Evolutionary conservation across 345 rosid species (phyloP), one percentile per base, ranked within the genome.

Genomic region (Euphorbia lathyris): DNA sequence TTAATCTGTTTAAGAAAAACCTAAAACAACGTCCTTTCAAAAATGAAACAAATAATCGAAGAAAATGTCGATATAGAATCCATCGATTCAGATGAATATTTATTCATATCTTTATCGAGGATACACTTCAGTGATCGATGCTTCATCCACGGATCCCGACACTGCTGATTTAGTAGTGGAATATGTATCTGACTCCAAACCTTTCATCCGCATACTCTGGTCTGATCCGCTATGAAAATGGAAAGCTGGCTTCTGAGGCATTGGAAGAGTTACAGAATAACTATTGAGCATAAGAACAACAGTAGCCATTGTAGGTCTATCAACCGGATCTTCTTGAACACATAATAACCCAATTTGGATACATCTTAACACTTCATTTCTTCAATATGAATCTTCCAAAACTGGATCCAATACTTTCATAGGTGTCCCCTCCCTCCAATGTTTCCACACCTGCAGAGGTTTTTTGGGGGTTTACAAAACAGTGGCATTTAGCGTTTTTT

Each of bases 311-410:
- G 86, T 72, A 0, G 89, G 93, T 61, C 83, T 83, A n/a, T 43
- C 56, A 17, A 43, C 67, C 14, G 89, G 81, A 69, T 88, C 86
- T 80, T 83, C 84, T 66, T 89, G 90, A 48, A 83, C 95, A 66
- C 95, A 89, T 30, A 89, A 62, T 38, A 89, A 70, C 4, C 91
- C 90, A 2, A 90, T 81, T 48, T 84, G 87, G 20, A 86, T 72
- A 58, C 80, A 86, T 74, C 82, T 77, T 45, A 78, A 66, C n/a
- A 85, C 82, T 76, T 90, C 88, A 30, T 38, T 69, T 13, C 47
- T 79, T 13, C 68, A 71, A 73, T 78, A 83, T 0, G 73, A 73
- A 10, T 75, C 71, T 1, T 2, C 61, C 12, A 88, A 27, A 66
- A 58, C 20, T 22, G 86, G 80, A 74, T 90, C 92, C 60, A 88